These are phyloP conservation scores for Huiozyma naganishii DNA, from an alignment of 805 yeast species.

Conservation along the genomic window DNA sequence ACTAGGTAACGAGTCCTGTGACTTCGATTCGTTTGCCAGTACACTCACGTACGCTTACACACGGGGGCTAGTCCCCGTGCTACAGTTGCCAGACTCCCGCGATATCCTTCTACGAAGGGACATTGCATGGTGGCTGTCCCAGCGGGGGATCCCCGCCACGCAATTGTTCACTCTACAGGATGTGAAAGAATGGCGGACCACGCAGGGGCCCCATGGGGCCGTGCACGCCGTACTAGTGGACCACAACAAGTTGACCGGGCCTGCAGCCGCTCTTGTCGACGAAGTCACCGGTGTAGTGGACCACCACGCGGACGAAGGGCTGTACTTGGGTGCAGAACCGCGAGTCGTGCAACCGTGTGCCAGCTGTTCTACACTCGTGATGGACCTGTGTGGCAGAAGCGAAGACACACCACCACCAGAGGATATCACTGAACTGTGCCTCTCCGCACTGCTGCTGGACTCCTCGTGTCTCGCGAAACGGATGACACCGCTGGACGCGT, in stretches of 20 bases:
- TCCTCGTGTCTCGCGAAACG: conserved; percentile 57
- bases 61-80: conserved; percentile 47
- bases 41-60: conserved; percentile 66
- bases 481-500: conserved; percentile 49
- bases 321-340: conserved; percentile 43
- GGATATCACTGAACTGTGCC: conserved; percentile 36
- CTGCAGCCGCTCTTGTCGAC: conserved; percentile 23
- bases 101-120: conserved; percentile 69
- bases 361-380: conserved; percentile 67
- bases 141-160: conserved; percentile 33
- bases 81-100: conserved; percentile 50
- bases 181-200: conserved; percentile 22
- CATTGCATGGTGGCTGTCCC: conserved; percentile 40
- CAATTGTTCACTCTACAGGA: conserved; percentile 63
- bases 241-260: conserved; percentile 62
- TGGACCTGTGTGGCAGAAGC: conserved; percentile 4
- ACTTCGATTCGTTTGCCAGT: conserved; percentile 77
- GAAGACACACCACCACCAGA: conserved; percentile 5
- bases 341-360: conserved; percentile 55
- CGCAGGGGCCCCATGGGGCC: conserved; percentile 5
- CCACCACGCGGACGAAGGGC: conserved; percentile 71
- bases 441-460: conserved; percentile 68
- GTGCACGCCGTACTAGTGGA: conserved; percentile 61
- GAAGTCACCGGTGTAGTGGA: conserved; percentile 59
- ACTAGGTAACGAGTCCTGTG: conserved; percentile 76